phyloP scores from a whole-genome alignment of 768 basidiomycete species.

The Russula earlei region DNA sequence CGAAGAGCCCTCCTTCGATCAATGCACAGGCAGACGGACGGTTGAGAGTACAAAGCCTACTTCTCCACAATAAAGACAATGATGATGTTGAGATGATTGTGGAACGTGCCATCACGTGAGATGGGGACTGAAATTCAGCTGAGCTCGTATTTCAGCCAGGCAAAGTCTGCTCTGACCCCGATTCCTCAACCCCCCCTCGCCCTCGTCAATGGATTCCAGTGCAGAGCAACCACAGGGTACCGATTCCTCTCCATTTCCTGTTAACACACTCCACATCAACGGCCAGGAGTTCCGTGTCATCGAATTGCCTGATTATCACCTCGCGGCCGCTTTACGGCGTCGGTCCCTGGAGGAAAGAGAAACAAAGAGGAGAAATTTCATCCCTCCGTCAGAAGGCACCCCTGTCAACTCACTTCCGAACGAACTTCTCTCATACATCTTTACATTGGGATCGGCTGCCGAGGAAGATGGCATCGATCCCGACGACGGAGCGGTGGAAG shows the following conservation, averaged over 20 bases:
- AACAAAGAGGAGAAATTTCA: neutral
- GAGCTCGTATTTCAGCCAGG: too few relatives aligned
- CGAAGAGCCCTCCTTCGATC: too few relatives aligned
- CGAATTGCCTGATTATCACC: neutral
- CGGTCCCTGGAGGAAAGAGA: neutral
- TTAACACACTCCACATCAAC: too few relatives aligned
- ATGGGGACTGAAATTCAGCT: too few relatives aligned
- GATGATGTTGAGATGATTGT: too few relatives aligned
- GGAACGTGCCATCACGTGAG: too few relatives aligned
- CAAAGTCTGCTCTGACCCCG: neutral
- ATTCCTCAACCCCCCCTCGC: neutral
- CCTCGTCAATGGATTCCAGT: constrained; percentile 1
- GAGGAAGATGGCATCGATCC: constrained; percentile 23
- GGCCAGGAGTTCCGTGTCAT: too few relatives aligned
- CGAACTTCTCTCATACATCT: constrained; percentile 45
- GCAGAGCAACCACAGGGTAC: neutral
- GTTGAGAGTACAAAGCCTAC: too few relatives aligned
- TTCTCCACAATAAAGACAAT: too few relatives aligned
- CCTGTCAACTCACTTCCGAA: constrained; percentile 42
- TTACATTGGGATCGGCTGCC: constrained; percentile 19
- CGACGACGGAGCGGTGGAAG: constrained; percentile 20
- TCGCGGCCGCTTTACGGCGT: neutral
- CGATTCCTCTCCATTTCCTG: neutral
- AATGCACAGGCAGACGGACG: too few relatives aligned
- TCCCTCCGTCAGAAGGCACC: neutral